Percentiles rank a stretch among this genome's conserved stretches.
These are phyloP conservation scores for Avicennia marina DNA, from an alignment of 257 asterid species.

Conservation along the genomic window DNA sequence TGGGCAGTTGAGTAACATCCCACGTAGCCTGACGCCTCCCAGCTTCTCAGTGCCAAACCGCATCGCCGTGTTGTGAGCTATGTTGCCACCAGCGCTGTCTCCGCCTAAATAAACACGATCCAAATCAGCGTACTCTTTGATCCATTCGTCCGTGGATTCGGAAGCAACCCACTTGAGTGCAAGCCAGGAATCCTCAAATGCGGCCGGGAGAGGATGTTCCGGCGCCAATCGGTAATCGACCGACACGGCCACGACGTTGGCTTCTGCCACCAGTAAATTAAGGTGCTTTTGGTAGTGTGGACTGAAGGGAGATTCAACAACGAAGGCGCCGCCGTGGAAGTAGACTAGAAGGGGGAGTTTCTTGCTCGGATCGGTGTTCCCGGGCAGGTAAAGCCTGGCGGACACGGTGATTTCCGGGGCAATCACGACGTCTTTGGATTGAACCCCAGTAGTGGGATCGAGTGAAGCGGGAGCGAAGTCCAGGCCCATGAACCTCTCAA, in stretches of 20 bases:
- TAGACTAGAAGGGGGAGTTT: constrained; percentile 47
- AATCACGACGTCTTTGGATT: constrained; percentile 40
- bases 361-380: constrained; percentile 3
- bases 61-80: constrained; percentile 13
- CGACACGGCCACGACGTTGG: constrained; percentile 38
- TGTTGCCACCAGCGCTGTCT: constrained; percentile 29
- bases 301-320: constrained; percentile 38
- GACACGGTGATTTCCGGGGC: constrained; percentile 20
- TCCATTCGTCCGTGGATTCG: constrained; percentile 22
- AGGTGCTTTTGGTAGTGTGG: constrained; percentile 28
- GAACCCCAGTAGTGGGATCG: constrained; percentile 43
- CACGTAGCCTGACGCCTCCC: neutral
- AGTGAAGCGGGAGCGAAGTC: constrained; percentile 23
- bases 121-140: constrained; percentile 30
- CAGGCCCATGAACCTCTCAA: constrained; percentile 25
- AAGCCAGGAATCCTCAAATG: constrained; percentile 56
- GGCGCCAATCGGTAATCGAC: constrained; percentile 60
- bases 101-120: constrained; percentile 19
- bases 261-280: constrained; percentile 25
- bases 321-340: constrained; percentile 58
- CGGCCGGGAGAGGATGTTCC: constrained; percentile 45
- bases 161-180: constrained; percentile 42
- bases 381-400: constrained; percentile 50
- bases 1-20: constrained; percentile 1
- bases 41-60: constrained; percentile 21